A percentile compares a stretch with the other conserved stretches of the same genome.
These are phyloP conservation scores for Eutrema salsugineum DNA, from an alignment of 441 rosid genomes.

Conservation along the genomic window DNA sequence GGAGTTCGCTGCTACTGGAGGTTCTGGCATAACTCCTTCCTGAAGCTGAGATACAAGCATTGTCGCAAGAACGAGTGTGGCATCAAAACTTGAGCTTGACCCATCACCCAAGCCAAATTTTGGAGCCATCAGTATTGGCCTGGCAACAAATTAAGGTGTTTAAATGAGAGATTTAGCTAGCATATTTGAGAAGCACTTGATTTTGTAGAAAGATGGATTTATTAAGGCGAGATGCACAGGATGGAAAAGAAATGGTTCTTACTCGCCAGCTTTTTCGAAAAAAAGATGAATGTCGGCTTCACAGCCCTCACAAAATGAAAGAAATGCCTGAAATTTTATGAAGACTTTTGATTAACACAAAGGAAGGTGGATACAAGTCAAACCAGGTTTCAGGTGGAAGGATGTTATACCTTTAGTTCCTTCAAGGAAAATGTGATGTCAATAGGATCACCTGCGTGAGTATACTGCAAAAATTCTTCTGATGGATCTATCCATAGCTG, in stretches of 20 bases:
- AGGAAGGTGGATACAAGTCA: neutral
- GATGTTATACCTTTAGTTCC: conserved; percentile 63
- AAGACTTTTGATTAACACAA: conserved; percentile 10
- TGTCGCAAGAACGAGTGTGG: conserved; percentile 84
- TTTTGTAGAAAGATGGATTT: neutral
- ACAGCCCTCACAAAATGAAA: conserved; percentile 79
- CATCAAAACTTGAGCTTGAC: conserved; percentile 68
- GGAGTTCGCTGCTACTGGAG: conserved; percentile 38
- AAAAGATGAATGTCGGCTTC: conserved; percentile 78
- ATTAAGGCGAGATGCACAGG: neutral
- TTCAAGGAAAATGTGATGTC: conserved; percentile 88
- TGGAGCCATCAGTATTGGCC: conserved; percentile 93
- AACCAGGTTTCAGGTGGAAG: conserved; percentile 17
- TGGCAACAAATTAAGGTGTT: conserved; percentile 31
- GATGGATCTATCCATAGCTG: conserved; percentile 94
- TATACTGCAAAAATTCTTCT: conserved; percentile 87
- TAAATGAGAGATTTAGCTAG: neutral
- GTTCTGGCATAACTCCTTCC: conserved; percentile 55
- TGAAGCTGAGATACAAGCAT: conserved; percentile 83
- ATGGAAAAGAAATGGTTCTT: conserved; percentile 35
- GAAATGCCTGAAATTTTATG: conserved; percentile 60
- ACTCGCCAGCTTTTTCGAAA: conserved; percentile 89
- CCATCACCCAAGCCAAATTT: conserved; percentile 78
- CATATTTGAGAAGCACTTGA: neutral
- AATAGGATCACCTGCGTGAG: conserved; percentile 71